These are phyloP conservation scores for Sedum album DNA, from an alignment of 164 flowering plant genomes.

Conservation along the genomic window DNA sequence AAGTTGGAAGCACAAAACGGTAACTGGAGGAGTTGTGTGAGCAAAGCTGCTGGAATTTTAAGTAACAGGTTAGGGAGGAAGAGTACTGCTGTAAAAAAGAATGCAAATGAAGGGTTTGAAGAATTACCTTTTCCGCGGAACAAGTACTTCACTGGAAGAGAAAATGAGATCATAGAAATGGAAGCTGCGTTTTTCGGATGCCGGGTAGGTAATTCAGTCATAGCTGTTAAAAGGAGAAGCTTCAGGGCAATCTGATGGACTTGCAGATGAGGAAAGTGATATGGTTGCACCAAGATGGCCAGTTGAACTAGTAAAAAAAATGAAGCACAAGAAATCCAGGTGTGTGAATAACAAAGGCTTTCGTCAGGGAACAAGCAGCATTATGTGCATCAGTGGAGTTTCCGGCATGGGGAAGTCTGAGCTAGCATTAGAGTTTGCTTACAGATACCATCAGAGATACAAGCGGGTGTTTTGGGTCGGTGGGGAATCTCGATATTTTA, in stretches of 20 bases:
- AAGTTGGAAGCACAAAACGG: conserved; percentile 61
- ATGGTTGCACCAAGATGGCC: conserved; percentile 23
- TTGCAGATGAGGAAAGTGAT: conserved; percentile 62
- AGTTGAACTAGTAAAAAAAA: conserved; percentile 50
- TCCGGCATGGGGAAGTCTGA: conserved; percentile 80
- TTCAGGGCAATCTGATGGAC: conserved; percentile 48
- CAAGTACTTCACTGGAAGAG: conserved; percentile 64
- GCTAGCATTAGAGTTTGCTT: conserved; percentile 79
- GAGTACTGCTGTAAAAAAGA: conserved; percentile 34
- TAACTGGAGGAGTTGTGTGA: conserved; percentile 66
- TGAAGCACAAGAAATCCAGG: conserved; percentile 57
- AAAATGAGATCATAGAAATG: conserved; percentile 65
- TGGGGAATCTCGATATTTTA: conserved; percentile 70
- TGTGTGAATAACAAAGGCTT: conserved; percentile 41
- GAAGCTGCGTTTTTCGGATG: conserved; percentile 55
- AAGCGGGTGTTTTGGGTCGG: conserved; percentile 91
- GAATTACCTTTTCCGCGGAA: conserved; percentile 71
- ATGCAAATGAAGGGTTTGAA: conserved; percentile 34
- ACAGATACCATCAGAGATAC: conserved; percentile 62
- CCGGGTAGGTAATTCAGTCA: conserved; percentile 31
- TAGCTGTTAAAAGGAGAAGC: conserved; percentile 29
- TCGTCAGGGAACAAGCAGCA: conserved; percentile 21
- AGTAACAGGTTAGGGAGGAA: conserved; percentile 64
- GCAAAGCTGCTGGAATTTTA: conserved; percentile 46
- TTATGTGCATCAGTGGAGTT: conserved; percentile 61